Conservation (phyloP, 176 grass and related monocot genomes). For the Urochloa ruziziensis region DNA sequence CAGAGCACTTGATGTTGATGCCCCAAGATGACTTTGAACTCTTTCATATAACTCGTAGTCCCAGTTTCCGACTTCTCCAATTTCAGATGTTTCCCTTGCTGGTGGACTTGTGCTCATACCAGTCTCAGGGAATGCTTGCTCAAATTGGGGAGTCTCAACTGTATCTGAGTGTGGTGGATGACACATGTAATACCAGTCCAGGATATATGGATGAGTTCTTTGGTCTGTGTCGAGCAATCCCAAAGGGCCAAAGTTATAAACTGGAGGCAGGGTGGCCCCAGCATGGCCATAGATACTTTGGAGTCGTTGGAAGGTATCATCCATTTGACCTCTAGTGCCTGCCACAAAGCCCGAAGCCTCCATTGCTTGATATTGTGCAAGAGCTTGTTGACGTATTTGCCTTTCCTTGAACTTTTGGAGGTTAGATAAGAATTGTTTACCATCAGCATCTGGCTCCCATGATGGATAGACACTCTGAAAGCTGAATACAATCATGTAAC, state of each 20-base stretch:
- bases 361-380: slow-evolving; percentile 50
- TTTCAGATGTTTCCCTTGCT: slow-evolving; percentile 42
- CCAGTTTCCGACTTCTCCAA: slow-evolving; percentile 36
- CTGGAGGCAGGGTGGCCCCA: slow-evolving; percentile 16
- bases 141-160: slow-evolving; percentile 28
- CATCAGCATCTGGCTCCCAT: slow-evolving; percentile 61
- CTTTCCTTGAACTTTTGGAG: slow-evolving; percentile 84
- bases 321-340: slow-evolving; percentile 41
- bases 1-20: slow-evolving; percentile 72
- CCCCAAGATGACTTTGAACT: slow-evolving; percentile 53
- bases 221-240: slow-evolving; percentile 60
- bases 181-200: slow-evolving; percentile 88
- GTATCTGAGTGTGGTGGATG: slow-evolving; percentile 31
- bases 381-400: slow-evolving; percentile 43
- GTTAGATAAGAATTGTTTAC: slow-evolving; percentile 67
- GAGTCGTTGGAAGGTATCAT: slow-evolving; percentile 43
- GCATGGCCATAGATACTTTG: slow-evolving; percentile 22
- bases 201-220: slow-evolving; percentile 68
- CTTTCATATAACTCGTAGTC: slow-evolving; percentile 38
- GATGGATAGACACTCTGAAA: slow-evolving; percentile 89
- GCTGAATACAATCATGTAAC: slow-evolving; percentile 43
- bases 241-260: slow-evolving; percentile 51
- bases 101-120: not conserved
- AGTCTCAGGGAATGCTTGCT: slow-evolving; percentile 8
- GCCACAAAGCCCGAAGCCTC: slow-evolving; percentile 49